Base-by-base conservation (phyloP, 176 grass and related monocot genomes). In the Aegilops speltoides region DNA sequence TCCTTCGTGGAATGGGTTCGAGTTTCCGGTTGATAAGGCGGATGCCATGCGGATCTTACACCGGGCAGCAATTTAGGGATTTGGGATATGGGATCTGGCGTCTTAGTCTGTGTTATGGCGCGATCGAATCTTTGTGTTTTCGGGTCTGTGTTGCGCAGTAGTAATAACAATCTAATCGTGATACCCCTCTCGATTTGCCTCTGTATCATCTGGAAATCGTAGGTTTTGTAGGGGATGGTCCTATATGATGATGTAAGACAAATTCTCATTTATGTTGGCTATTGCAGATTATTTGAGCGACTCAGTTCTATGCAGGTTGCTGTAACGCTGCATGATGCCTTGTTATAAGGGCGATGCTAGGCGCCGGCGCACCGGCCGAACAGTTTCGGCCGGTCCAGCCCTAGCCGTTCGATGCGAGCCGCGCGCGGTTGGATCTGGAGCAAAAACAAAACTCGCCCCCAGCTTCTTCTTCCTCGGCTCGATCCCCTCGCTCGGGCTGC, bases 21-120 rank as follows among this genome's bases (percentile, higher is more conserved):
- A 62, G 17, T 77, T 64, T 63, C 5, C 14, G 50, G 83, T 40
- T 8, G 12, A 33, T 73, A 62, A 52, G 1, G 78, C 20, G 64
- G 57, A 7, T n/a, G 31, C 17, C 32, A 59, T 79, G 33, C 12
- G 66, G 80, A 87, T 90, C 84, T 72, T 41, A 52, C 22, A 29
- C 26, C 4, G 29, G 2, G 24, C 33, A 10, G 32, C 34, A 31
- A 72, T 57, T 14, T n/a, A 25, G 54, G 28, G 40, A 7, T n/a
- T 64, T 87, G 32, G n/a, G 22, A 22, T 6, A 5, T 36, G 19
- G 40, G 56, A 79, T 78, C 64, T 11, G 66, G 31, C 41, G 34
- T 83, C 36, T 72, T 33, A 33, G 73, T 17, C n/a, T 16, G 31
- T 64, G 89, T 45, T 31, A 36, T 24, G 41, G 24, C 4, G 24